Evolutionary conservation across 108 stramenopile species (phyloP).

Genomic region (Conticribra guillardii): DNA sequence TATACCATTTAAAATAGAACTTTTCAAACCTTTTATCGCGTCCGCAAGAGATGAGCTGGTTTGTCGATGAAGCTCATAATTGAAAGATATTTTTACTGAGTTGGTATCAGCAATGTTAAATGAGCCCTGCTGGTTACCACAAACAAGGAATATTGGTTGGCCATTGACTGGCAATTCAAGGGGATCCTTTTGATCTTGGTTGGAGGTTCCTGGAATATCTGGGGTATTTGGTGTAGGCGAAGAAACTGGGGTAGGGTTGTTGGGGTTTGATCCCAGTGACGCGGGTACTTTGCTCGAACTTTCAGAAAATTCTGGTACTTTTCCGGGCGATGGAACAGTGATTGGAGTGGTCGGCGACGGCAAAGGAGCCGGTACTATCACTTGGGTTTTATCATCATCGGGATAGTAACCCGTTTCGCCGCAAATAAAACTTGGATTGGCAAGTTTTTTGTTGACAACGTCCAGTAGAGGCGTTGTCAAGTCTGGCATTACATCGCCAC

Average conservation of each 20-base stretch:
- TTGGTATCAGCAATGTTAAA: conserved; percentile 17
- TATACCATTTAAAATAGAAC: conserved; percentile 27
- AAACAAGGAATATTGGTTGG: conserved; percentile 3
- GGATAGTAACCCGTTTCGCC: conserved; percentile 21
- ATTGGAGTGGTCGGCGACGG: background rate
- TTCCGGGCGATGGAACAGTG: background rate
- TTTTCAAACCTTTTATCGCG: conserved; percentile 31
- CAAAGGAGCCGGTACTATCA: background rate
- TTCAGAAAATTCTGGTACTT: background rate
- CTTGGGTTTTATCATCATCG: background rate
- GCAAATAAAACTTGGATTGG: conserved; percentile 15
- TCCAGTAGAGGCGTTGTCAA: conserved; percentile 28
- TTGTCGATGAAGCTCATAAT: conserved; percentile 44
- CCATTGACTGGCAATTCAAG: background rate
- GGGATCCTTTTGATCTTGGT: background rate
- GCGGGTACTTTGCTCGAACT: no score
- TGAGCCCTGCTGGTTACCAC: conserved; percentile 3
- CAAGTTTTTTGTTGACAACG: conserved; percentile 20
- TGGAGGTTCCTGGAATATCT: background rate
- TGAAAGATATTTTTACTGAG: conserved; percentile 22
- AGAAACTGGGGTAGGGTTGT: background rate
- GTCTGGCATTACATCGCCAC: conserved; percentile 29
- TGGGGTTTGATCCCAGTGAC: no score
- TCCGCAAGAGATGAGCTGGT: conserved; percentile 1
- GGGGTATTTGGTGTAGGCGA: background rate